Conservation (phyloP, 441 rosid species). For the Adansonia madagascariensis region DNA sequence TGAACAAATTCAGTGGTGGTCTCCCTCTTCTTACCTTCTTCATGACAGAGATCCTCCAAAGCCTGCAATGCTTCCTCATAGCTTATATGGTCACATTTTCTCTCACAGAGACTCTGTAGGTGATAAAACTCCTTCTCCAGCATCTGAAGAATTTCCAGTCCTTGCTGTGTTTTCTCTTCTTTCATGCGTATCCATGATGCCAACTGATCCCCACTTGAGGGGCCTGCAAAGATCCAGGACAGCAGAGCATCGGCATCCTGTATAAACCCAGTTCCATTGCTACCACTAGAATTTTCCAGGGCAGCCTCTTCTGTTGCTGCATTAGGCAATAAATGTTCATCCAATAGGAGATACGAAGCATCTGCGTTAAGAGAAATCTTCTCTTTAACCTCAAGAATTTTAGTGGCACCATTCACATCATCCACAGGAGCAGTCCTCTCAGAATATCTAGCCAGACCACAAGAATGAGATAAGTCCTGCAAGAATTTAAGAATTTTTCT, state of each 20-base stretch:
- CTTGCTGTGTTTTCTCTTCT: constrained; percentile 77
- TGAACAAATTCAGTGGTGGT: constrained; percentile 49
- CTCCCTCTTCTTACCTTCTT: constrained; percentile 84
- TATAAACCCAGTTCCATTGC: constrained; percentile 38
- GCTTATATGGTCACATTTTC: constrained; percentile 77
- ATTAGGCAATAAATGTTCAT: constrained; percentile 54
- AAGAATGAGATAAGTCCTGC: constrained; percentile 79
- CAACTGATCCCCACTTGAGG: constrained; percentile 68
- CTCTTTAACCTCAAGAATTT: constrained; percentile 50
- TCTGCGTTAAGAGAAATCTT: constrained; percentile 68
- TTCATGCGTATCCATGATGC: constrained; percentile 63
- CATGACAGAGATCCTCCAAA: constrained; percentile 75
- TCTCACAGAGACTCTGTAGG: constrained; percentile 80
- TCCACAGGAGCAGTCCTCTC: constrained; percentile 54
- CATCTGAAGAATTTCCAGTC: constrained; percentile 67
- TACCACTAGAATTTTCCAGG: constrained; percentile 37
- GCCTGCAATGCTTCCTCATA: constrained; percentile 85
- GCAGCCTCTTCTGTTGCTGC: constrained; percentile 37
- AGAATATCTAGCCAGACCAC: constrained; percentile 72
- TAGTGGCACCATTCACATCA: constrained; percentile 45
- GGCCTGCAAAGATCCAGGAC: constrained; percentile 88
- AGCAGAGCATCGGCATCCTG: constrained; percentile 58
- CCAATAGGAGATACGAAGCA: constrained; percentile 60
- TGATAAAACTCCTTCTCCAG: constrained; percentile 83
- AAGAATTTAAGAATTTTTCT: constrained; percentile 78